Evolutionary conservation across 2,329 filamentous ascomycete genomes (phyloP).

Genomic region (Colletotrichum ledebouriae): DNA sequence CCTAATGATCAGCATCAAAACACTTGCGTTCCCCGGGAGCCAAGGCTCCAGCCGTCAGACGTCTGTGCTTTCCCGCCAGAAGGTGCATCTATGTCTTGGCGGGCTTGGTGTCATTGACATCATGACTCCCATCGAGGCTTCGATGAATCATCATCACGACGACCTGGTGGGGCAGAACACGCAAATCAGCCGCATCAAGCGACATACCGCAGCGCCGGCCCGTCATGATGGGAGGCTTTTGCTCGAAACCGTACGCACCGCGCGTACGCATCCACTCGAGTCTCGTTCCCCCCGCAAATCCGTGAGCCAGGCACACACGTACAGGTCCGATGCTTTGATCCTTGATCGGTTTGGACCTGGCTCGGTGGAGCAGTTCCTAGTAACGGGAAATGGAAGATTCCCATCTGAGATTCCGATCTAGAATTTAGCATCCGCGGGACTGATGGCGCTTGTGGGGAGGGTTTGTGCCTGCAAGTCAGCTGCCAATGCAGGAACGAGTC

Average conservation of each 20-base stretch:
- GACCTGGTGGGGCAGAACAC: constrained; percentile 6
- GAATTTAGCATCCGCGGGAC: constrained; percentile 2
- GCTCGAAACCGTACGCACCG: constrained; percentile 12
- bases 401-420: constrained; percentile 33
- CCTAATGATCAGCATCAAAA: constrained; percentile 14
- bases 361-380: not conserved
- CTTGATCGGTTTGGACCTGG: not conserved
- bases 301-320: not conserved
- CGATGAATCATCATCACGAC: constrained; percentile 39
- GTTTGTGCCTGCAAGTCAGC: constrained; percentile 17
- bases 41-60: not conserved
- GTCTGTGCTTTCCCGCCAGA: constrained; percentile 28
- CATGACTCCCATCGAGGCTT: constrained; percentile 12
- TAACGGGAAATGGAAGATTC: constrained; percentile 22
- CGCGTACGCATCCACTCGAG: not conserved
- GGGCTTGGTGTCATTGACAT: constrained; percentile 33
- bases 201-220: constrained; percentile 4
- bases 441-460: constrained; percentile 1
- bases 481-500: not conserved
- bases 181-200: constrained; percentile 20
- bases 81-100: not conserved
- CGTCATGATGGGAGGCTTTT: not conserved
- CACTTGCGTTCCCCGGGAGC: not conserved
- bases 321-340: constrained; percentile 3
- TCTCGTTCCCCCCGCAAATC: not conserved